Evolutionary conservation across 179 eudicot species (phyloP).

Genomic region (Sideroxylon spinosum): DNA sequence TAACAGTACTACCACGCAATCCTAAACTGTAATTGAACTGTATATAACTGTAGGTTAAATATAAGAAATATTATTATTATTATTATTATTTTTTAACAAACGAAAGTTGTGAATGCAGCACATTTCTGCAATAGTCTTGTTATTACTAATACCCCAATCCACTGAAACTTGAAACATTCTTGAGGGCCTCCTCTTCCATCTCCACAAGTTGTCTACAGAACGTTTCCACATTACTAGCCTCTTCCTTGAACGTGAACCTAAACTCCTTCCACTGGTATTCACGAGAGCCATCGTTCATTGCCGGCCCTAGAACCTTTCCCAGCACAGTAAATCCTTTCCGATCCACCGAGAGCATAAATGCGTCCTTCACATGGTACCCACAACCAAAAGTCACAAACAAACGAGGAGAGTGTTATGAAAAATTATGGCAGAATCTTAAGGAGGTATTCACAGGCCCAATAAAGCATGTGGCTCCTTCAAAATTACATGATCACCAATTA

Average conservation of each 20-base stretch:
- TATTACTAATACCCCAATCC: constrained; percentile 38
- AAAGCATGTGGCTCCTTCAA: background rate
- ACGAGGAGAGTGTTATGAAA: too few relatives aligned
- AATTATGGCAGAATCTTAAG: background rate
- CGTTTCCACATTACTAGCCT: constrained; percentile 52
- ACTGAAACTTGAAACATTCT: constrained; percentile 51
- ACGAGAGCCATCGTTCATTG: constrained; percentile 37
- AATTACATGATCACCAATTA: background rate
- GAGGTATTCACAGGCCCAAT: too few relatives aligned
- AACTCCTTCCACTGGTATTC: constrained; percentile 71
- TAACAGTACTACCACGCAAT: too few relatives aligned
- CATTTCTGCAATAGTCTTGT: background rate
- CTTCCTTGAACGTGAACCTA: constrained; percentile 54
- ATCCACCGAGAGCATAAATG: constrained; percentile 61
- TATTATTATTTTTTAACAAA: too few relatives aligned
- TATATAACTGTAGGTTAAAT: too few relatives aligned
- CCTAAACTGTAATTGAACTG: too few relatives aligned
- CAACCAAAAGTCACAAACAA: background rate
- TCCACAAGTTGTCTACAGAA: constrained; percentile 63
- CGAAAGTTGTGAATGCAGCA: too few relatives aligned
- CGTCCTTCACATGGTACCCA: constrained; percentile 52
- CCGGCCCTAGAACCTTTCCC: constrained; percentile 49
- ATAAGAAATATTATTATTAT: too few relatives aligned
- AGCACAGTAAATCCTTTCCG: constrained; percentile 73
- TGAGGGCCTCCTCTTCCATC: constrained; percentile 83